Base-by-base conservation (phyloP, 768 basidiomycete genomes). In the Boletus pseudo-olivaceus region DNA sequence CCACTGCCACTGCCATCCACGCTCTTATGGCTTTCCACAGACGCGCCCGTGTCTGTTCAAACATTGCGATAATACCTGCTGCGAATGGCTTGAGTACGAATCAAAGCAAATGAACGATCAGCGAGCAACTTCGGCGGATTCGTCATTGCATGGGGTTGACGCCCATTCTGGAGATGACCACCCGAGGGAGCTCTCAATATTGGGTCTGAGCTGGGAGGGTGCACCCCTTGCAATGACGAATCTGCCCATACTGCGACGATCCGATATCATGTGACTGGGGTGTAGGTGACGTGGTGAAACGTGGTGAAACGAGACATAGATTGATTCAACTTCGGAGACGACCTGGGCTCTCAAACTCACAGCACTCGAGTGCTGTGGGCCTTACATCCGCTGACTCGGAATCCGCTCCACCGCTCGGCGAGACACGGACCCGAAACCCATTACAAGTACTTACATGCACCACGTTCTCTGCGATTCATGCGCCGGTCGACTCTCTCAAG, bases 401-500 rank as follows among this genome's bases (percentile, higher is more conserved):
- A 9, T 9, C 45, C 17, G 6, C 10, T 35, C 37, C 38, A 34
- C 37, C 20, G 3, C 29, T 6, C 14, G 6, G 10, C 30, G 46
- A 26, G 9, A 20, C n/a, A 40, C 14, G 12, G n/a, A 33, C 6
- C 33, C 10, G 38, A 32, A 27, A 6, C 7, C 29, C 20, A 12
- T 23, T 8, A 30, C 7, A 23, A 38, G 35, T 41, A 11, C 35
- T 37, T 37, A 37, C 26, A 41, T 32, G 27, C 7, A n/a, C n/a
- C 2, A 26, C 9, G 8, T 30, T 23, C 11, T 20, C 38, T 14
- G 30, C 3, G 4, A 37, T 20, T 54, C 44, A 68, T 46, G 29
- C 62, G 17, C 68, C 63, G 1, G 66, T 69, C 6, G 57, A 60
- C 35, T 69, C 68, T 42, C 7, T 54, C 51, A 69, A 53, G 34